These are phyloP conservation scores for Daldinia caldariorum DNA, from an alignment of 495 filamentous ascomycete species.

Conservation along the genomic window DNA sequence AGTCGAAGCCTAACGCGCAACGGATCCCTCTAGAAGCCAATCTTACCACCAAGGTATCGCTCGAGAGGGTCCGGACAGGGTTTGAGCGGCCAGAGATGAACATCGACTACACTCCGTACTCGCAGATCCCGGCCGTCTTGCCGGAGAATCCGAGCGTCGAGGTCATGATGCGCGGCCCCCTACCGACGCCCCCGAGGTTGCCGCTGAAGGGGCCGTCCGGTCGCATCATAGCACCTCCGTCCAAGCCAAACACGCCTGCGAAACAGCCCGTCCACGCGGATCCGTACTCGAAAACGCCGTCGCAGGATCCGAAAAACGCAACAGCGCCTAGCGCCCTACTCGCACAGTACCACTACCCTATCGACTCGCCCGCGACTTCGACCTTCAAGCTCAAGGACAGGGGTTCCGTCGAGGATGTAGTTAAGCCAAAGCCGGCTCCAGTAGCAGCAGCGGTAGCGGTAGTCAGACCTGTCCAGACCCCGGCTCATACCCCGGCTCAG, in stretches of 20 bases:
- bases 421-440: too few species aligned
- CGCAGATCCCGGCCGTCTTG: slow-evolving; percentile 7
- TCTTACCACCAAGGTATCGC: slow-evolving; percentile 31
- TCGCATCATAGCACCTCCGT: background rate
- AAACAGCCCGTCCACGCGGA: background rate
- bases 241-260: background rate
- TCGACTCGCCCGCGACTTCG: slow-evolving; percentile 19
- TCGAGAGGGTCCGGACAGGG: slow-evolving; percentile 13
- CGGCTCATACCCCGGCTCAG: too few species aligned
- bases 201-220: slow-evolving; percentile 8
- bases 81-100: slow-evolving; percentile 15
- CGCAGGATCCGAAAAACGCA: background rate
- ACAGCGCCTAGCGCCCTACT: background rate
- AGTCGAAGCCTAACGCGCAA: slow-evolving; percentile 6
- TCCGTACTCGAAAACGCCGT: background rate
- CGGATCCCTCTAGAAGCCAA: slow-evolving; percentile 17
- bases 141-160: slow-evolving; percentile 23
- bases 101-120: slow-evolving; percentile 17
- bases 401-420: too few species aligned
- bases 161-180: slow-evolving; percentile 32
- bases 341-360: slow-evolving; percentile 22
- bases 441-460: background rate
- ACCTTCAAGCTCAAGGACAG: slow-evolving; percentile 16
- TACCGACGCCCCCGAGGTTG: slow-evolving; percentile 7
- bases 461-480: background rate